Conservation (phyloP, 225 moss, liverwort and hornwort genomes). For the Climacium dendroides region DNA sequence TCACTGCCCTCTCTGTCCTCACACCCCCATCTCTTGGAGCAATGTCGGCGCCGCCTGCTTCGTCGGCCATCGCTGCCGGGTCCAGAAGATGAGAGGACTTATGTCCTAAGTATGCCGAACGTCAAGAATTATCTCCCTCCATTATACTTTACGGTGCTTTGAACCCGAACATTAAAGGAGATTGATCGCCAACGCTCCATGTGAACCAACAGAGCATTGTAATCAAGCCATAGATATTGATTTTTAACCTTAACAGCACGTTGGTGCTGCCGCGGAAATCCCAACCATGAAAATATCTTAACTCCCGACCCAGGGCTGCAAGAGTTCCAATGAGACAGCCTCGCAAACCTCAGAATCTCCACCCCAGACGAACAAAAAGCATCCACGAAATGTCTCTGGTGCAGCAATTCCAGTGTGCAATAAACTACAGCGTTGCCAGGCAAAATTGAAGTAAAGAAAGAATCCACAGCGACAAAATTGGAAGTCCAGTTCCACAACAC, state of each 20-base stretch:
- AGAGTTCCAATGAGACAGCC: neutral
- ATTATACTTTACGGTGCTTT: neutral
- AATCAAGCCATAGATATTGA: neutral
- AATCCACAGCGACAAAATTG: neutral
- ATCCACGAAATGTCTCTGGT: neutral
- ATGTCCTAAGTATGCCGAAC: neutral
- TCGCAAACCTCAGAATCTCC: neutral
- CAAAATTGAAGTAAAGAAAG: neutral
- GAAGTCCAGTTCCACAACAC: neutral
- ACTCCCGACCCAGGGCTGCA: neutral
- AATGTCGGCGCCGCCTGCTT: neutral
- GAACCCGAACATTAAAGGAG: neutral
- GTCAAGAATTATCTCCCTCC: constrained; percentile 1
- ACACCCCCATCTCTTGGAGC: constrained; percentile 16
- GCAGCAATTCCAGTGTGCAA: constrained; percentile 5
- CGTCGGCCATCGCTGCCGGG: constrained; percentile 10
- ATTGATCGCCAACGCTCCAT: neutral
- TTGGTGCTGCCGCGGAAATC: neutral
- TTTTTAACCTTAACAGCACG: neutral
- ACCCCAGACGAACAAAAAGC: neutral
- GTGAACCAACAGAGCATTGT: neutral
- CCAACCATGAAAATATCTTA: neutral
- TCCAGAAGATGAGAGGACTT: neutral
- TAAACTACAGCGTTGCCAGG: neutral
- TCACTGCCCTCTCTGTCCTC: constrained; percentile 33